These are phyloP conservation scores for Phytopythium mirpurense DNA, from an alignment of 352 stramenopile species.

Conservation along the genomic window DNA sequence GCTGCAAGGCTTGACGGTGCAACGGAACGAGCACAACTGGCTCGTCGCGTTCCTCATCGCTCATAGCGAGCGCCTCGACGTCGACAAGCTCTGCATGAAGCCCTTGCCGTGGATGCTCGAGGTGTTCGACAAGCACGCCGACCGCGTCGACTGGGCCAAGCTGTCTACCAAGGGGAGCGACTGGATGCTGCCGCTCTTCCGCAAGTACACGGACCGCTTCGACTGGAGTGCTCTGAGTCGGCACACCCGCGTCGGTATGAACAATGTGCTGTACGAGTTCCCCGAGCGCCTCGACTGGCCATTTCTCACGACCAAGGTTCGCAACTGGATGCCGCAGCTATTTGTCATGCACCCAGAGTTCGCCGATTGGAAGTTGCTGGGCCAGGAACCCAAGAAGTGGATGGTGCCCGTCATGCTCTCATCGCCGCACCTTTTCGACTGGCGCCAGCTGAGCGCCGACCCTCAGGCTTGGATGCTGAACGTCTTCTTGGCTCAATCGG, in stretches of 20 bases:
- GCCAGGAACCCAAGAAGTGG: neutral
- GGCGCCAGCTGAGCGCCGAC: neutral
- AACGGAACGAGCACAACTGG: too few species aligned
- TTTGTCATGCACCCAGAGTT: neutral
- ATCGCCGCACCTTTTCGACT: neutral
- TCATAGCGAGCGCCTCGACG: neutral
- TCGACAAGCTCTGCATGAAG: too few species aligned
- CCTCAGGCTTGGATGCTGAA: neutral
- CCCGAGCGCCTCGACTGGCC: neutral
- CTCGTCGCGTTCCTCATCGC: too few species aligned
- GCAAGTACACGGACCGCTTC: neutral
- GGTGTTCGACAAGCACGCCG: neutral
- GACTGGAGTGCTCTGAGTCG: neutral
- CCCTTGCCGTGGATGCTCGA: too few species aligned
- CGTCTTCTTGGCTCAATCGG: neutral
- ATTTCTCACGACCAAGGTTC: neutral
- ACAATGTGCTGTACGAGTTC: neutral
- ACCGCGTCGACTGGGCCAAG: neutral
- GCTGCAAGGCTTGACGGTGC: too few species aligned
- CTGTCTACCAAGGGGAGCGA: neutral
- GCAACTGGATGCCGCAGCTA: neutral
- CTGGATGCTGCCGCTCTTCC: neutral
- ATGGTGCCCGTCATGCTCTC: neutral
- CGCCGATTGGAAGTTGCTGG: neutral
- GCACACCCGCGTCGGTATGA: neutral